Evolutionary conservation across 768 basidiomycete species (phyloP).

Genomic region (Chalciporus piperatus): DNA sequence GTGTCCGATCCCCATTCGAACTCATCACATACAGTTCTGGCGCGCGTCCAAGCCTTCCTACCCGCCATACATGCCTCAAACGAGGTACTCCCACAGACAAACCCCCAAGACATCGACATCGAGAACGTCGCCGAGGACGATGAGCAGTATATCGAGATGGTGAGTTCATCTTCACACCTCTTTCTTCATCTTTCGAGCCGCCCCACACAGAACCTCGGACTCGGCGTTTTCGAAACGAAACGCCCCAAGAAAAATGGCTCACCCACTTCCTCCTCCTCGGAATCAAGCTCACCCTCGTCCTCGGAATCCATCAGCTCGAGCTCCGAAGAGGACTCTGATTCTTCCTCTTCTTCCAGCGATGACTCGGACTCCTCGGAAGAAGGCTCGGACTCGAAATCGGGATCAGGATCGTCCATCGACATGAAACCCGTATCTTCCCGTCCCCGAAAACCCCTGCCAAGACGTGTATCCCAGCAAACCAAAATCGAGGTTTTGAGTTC

Average conservation of each 20-base stretch:
- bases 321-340: slow-evolving; percentile 13
- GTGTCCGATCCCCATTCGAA: background rate
- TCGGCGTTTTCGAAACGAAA: slow-evolving; percentile 55
- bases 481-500: slow-evolving; percentile 31
- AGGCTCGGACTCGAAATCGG: slow-evolving; percentile 15
- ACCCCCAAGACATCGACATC: slow-evolving; percentile 65
- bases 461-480: slow-evolving; percentile 30
- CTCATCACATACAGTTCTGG: slow-evolving; percentile 48
- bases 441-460: slow-evolving; percentile 47
- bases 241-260: slow-evolving; percentile 17
- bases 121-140: slow-evolving; percentile 54
- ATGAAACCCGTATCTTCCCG: slow-evolving; percentile 43
- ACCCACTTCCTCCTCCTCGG: slow-evolving; percentile 12
- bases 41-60: slow-evolving; percentile 64
- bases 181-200: background rate
- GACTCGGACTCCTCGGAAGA: background rate
- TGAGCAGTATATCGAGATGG: slow-evolving; percentile 66
- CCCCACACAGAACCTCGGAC: slow-evolving; percentile 53
- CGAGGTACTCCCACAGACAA: slow-evolving; percentile 43
- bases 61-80: slow-evolving; percentile 68
- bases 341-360: slow-evolving; percentile 2
- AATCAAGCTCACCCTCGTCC: background rate
- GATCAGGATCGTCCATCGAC: slow-evolving; percentile 21
- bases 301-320: slow-evolving; percentile 5
- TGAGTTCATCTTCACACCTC: slow-evolving; percentile 21